A percentile compares a stretch with the other conserved stretches of the same genome.
These are phyloP conservation scores for Takakia lepidozioides DNA, from an alignment of 225 moss, liverwort and hornwort genomes.

Conservation along the genomic window DNA sequence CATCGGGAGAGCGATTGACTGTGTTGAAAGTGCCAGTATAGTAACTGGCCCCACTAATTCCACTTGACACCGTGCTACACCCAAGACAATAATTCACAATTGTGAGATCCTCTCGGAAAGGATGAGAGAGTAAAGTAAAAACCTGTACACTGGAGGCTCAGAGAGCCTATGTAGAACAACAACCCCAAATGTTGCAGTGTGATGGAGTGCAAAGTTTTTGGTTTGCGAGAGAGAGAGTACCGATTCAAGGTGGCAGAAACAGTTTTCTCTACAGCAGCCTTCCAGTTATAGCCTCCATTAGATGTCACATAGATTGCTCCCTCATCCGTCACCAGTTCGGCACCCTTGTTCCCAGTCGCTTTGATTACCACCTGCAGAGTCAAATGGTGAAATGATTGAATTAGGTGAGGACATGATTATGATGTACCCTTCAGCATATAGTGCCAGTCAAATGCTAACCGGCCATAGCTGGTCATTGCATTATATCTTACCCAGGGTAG, in stretches of 20 bases:
- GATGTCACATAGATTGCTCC: slow-evolving; percentile 86
- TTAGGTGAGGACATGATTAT: too few relatives aligned
- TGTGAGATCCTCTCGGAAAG: background rate
- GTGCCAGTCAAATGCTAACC: too few relatives aligned
- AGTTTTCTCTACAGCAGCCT: slow-evolving; percentile 93
- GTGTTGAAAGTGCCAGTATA: slow-evolving; percentile 90
- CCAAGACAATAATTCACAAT: too few relatives aligned
- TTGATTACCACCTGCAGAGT: slow-evolving; percentile 54
- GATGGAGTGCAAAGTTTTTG: too few relatives aligned
- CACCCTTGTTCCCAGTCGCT: slow-evolving; percentile 49
- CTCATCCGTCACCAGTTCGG: slow-evolving; percentile 96
- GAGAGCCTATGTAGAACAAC: too few relatives aligned
- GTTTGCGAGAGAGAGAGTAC: slow-evolving; percentile 15
- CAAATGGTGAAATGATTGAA: too few relatives aligned
- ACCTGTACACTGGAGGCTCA: too few relatives aligned
- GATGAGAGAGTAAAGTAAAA: too few relatives aligned
- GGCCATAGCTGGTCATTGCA: too few relatives aligned
- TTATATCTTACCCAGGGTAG: too few relatives aligned
- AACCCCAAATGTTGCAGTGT: too few relatives aligned
- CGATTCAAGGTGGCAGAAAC: slow-evolving; percentile 92
- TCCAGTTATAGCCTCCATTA: slow-evolving; percentile 88
- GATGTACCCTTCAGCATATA: too few relatives aligned
- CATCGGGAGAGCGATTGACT: slow-evolving; percentile 69
- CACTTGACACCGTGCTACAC: slow-evolving; percentile 92
- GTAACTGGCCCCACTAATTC: slow-evolving; percentile 96